Conservation (phyloP, 331 rosid genomes). For the Arachis monticola region DNA sequence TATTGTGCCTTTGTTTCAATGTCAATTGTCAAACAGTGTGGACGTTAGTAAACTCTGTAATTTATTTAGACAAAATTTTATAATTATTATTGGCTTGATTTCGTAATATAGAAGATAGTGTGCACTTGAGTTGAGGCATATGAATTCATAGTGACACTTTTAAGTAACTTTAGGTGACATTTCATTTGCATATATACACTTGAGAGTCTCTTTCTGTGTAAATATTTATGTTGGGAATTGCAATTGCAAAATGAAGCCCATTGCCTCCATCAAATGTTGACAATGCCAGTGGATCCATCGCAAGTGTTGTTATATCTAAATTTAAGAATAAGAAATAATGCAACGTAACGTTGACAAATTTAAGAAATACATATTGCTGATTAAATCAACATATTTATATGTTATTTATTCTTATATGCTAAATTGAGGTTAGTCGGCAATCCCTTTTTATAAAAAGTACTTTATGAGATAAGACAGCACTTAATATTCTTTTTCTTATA, state of each 20-base stretch:
- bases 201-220: background rate
- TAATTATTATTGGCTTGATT: background rate
- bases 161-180: conserved; percentile 29
- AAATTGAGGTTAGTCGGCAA: conserved; percentile 55
- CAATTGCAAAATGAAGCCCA: conserved; percentile 10
- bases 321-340: background rate
- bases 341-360: conserved; percentile 26
- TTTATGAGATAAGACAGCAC: conserved; percentile 11
- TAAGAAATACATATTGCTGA: conserved; percentile 5
- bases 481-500: conserved; percentile 29
- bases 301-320: conserved; percentile 31
- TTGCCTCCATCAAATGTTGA: conserved; percentile 35
- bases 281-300: conserved; percentile 26
- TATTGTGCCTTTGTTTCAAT: too few relatives aligned
- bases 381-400: background rate
- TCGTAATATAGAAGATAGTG: background rate
- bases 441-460: conserved; percentile 37
- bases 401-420: background rate
- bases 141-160: background rate
- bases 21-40: too few relatives aligned
- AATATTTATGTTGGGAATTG: background rate
- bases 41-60: too few relatives aligned
- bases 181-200: conserved; percentile 15
- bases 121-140: conserved; percentile 8
- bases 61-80: too few relatives aligned